Base-by-base conservation (phyloP, 139 green algal species). In the Chlamydomonas incerta region DNA sequence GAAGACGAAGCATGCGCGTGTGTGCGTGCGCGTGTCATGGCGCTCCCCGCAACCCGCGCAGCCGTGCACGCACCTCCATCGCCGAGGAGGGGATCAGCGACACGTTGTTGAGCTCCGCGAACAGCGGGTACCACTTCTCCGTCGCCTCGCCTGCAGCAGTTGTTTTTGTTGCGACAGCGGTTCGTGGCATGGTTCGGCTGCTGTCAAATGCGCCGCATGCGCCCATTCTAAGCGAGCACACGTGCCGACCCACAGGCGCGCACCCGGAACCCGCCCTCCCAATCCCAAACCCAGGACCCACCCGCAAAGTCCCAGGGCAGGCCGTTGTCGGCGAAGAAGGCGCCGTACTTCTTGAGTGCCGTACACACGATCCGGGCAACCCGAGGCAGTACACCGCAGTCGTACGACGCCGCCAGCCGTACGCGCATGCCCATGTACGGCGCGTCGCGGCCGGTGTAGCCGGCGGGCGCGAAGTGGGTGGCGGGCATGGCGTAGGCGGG, bases 251-350 rank as follows among this genome's bases (percentile, higher is more conserved):
- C n/a, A n/a, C n/a, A n/a, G n/a, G n/a, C n/a, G n/a, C n/a, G n/a
- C n/a, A n/a, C n/a, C n/a, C n/a, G n/a, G n/a, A n/a, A n/a, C n/a
- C n/a, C n/a, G n/a, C n/a, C n/a, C n/a, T n/a, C n/a, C n/a, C n/a
- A n/a, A n/a, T n/a, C n/a, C n/a, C n/a, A n/a, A n/a, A n/a, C n/a
- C n/a, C n/a, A n/a, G n/a, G n/a, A n/a, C 68, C 33, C 55, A 66
- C 84, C 85, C 14, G 58, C 66, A 52, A 88, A 80, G 74, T 71
- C 87, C 85, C 86, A 92, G 29, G 85, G 69, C 2, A 67, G 68
- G 34, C 88, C 88, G 52, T 88, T 87, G 82, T 92, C 88, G 1
- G 88, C 88, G 46, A 90, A 80, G n/a, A 90, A 79, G n/a, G 74
- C 65, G 55, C 81, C 88, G 71, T 88, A 87, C 74, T 72, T 81